These are phyloP conservation scores for Cutaneotrichosporon dermatis DNA, from an alignment of 1,284 basidiomycete species.

Conservation along the genomic window DNA sequence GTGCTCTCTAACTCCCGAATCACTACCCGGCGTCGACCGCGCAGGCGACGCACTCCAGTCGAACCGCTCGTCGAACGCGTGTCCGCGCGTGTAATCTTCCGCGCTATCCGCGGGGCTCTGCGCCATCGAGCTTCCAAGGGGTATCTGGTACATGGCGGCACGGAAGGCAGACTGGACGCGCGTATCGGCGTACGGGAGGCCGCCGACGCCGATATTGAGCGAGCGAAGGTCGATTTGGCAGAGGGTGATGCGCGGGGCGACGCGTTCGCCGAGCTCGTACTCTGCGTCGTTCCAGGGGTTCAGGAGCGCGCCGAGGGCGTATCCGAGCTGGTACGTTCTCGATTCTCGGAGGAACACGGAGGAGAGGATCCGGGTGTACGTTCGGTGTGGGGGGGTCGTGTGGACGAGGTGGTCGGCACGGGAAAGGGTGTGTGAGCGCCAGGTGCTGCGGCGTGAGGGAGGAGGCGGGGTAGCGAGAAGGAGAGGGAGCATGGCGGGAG, in stretches of 20 bases:
- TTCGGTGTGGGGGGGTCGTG: neutral
- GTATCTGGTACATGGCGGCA: neutral
- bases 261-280: neutral
- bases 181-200: neutral
- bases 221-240: neutral
- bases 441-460: neutral
- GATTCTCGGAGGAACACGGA: neutral
- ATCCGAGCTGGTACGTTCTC: conserved; percentile 1
- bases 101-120: neutral
- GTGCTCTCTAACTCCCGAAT: neutral
- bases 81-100: neutral
- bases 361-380: neutral
- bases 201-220: neutral
- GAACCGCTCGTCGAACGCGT: neutral
- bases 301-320: conserved; percentile 1
- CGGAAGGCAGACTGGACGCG: neutral
- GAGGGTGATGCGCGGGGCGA: neutral
- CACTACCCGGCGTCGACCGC: neutral
- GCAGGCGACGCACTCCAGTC: neutral
- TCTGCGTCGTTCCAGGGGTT: conserved; percentile 8
- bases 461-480: neutral
- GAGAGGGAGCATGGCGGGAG: neutral
- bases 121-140: neutral
- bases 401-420: neutral
- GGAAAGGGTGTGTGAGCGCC: neutral